A percentile compares a stretch with the other conserved stretches of the same genome.
Evolutionary conservation across 352 stramenopile species (phyloP).

Genomic region (Pelagophyceae sp.): DNA sequence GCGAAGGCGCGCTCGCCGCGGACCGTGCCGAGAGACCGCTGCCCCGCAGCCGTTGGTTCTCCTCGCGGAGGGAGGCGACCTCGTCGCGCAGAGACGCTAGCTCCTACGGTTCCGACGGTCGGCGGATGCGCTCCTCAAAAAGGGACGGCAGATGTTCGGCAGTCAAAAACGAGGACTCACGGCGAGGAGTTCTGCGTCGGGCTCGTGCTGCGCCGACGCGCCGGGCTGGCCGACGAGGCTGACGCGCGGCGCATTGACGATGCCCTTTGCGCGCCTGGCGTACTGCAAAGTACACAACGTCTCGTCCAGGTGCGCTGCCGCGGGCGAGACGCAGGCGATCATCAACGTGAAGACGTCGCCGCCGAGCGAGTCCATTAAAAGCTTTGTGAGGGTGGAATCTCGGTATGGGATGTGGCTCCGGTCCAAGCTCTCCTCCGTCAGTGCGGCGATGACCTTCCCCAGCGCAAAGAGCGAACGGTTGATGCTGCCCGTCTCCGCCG

Average conservation of each 20-base stretch:
- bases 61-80: not conserved
- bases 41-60: not conserved
- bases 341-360: constrained; percentile 67
- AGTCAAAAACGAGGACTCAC: too few relatives aligned
- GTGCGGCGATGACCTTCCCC: constrained; percentile 66
- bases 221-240: constrained; percentile 1
- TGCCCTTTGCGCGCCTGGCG: constrained; percentile 65
- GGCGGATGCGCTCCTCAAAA: too few relatives aligned
- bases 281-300: constrained; percentile 72
- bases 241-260: constrained; percentile 62
- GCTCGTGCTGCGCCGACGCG: constrained; percentile 43
- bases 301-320: constrained; percentile 50
- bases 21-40: not conserved
- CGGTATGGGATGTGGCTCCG: constrained; percentile 61
- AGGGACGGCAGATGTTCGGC: too few relatives aligned
- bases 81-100: constrained; percentile 55
- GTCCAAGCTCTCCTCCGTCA: constrained; percentile 39
- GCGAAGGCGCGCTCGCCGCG: not conserved
- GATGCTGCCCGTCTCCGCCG: constrained; percentile 42
- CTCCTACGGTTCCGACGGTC: too few relatives aligned
- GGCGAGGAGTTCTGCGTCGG: too few relatives aligned
- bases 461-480: constrained; percentile 67
- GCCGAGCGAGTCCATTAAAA: constrained; percentile 67
- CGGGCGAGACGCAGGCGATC: constrained; percentile 66
- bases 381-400: constrained; percentile 69